Base-by-base conservation (phyloP, 106 monocot genomes). In the Cymbidium sinense region DNA sequence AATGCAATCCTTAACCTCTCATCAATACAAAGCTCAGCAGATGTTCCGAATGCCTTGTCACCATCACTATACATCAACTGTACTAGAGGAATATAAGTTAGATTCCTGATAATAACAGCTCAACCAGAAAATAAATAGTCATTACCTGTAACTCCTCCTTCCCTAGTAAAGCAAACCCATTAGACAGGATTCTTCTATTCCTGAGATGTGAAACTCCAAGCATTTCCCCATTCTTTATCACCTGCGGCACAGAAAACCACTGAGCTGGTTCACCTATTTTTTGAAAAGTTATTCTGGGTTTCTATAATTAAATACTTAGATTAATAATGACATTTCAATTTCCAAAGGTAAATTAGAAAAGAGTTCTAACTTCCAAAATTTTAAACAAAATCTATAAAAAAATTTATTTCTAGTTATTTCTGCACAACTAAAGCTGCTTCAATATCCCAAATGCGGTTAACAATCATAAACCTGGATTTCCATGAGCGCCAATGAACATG, bases 41-140 rank as follows among this genome's bases (percentile, higher is more conserved):
- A 90, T 51, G 95, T 95, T 76, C 99, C 99, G 87, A 95, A 99
- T 78, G 99, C 99, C 84, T 99, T 99, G 73, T 91, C 90, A 64
- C 99, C 99, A 78, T 99, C 99, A 79, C 90, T 95, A 78, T 91
- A 99, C 99, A 99, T 99, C 70, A 99, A 84, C 99, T 99, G 85
- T 44, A 64, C 79, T 9, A 73, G 34, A 30, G 20, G 70, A 64
- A 61, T 30, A 86, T 43, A 70, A 83, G 33, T 76, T 33, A 58
- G 33, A 35, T 17, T 30, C 62, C 50, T 78, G 54, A 73, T 62
- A 18, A 18, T n/a, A 75, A 35, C 55, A 75, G 75, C 51, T 37
- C 27, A 33, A 65, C 25, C 9, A 35, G 44, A 61, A 70, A 74
- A n/a, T 33, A 44, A 71, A 50, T 44, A 13, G 64, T 34, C 17